Evolutionary conservation across 108 stramenopile genomes (phyloP).

Genomic region (Schizochytrium sp.): DNA sequence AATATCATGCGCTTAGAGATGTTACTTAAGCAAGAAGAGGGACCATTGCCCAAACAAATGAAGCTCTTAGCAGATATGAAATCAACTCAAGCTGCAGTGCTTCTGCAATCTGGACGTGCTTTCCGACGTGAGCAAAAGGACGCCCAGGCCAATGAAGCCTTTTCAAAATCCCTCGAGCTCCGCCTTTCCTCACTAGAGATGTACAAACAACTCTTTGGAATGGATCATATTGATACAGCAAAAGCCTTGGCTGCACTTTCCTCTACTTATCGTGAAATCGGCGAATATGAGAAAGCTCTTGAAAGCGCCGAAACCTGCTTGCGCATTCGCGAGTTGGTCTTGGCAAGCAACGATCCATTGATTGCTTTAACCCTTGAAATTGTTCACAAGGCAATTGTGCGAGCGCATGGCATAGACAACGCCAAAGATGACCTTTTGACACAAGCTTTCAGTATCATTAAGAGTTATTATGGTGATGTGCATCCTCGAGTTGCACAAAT

Average conservation of each 20-base stretch:
- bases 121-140: neutral
- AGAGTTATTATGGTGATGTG: neutral
- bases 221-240: neutral
- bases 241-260: neutral
- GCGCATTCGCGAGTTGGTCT: neutral
- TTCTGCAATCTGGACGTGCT: neutral
- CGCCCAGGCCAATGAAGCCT: neutral
- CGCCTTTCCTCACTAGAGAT: neutral
- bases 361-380: neutral
- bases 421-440: neutral
- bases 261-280: neutral
- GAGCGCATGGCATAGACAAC: neutral
- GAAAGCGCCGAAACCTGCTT: neutral
- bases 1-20: neutral
- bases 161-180: neutral
- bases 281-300: neutral
- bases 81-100: neutral
- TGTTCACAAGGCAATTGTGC: neutral
- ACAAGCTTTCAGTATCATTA: neutral
- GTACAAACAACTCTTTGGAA: neutral
- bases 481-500: neutral
- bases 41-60: neutral
- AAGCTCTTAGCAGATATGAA: neutral
- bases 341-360: neutral
- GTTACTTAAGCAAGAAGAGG: neutral